These are phyloP conservation scores for Dothidotthia symphoricarpi DNA, from an alignment of 2,329 filamentous ascomycete species.

Conservation along the genomic window DNA sequence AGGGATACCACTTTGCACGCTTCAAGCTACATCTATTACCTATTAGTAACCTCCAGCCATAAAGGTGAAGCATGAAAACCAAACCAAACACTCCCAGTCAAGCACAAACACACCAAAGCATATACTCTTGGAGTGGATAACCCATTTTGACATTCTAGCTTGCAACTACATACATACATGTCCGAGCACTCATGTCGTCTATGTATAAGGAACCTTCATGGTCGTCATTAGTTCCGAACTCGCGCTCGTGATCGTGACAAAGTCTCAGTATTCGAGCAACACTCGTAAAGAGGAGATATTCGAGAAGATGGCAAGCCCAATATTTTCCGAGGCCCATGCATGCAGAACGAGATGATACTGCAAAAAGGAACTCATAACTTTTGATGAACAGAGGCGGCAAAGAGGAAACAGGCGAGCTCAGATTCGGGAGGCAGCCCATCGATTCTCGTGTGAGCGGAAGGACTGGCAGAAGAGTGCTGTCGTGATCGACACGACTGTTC, in stretches of 20 bases:
- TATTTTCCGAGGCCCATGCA: constrained; percentile 22
- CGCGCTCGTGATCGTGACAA: neutral
- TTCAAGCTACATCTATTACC: neutral
- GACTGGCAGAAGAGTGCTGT: constrained; percentile 7
- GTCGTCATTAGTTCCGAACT: constrained; percentile 7
- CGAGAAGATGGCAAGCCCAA: constrained; percentile 24
- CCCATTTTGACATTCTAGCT: constrained; percentile 29
- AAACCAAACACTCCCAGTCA: constrained; percentile 1
- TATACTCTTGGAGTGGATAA: constrained; percentile 20
- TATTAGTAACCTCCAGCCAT: too few relatives aligned
- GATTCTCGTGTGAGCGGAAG: constrained; percentile 2
- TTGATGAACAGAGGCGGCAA: constrained; percentile 27
- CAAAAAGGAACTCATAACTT: constrained; percentile 33
- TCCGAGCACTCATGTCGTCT: constrained; percentile 32
- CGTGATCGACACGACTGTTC: constrained; percentile 21
- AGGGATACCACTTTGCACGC: too few relatives aligned
- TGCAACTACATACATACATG: constrained; percentile 38
- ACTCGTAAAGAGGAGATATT: constrained; percentile 17
- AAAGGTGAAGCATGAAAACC: too few relatives aligned
- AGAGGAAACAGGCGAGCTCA: constrained; percentile 18
- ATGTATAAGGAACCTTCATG: constrained; percentile 16
- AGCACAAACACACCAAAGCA: constrained; percentile 1
- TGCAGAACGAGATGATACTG: constrained; percentile 15
- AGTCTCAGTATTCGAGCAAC: neutral
- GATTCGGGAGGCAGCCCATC: constrained; percentile 12